Percentiles rank a stretch among this genome's conserved stretches.
Conservation (phyloP, 768 basidiomycete genomes). For the Xanthoconium purpureum region DNA sequence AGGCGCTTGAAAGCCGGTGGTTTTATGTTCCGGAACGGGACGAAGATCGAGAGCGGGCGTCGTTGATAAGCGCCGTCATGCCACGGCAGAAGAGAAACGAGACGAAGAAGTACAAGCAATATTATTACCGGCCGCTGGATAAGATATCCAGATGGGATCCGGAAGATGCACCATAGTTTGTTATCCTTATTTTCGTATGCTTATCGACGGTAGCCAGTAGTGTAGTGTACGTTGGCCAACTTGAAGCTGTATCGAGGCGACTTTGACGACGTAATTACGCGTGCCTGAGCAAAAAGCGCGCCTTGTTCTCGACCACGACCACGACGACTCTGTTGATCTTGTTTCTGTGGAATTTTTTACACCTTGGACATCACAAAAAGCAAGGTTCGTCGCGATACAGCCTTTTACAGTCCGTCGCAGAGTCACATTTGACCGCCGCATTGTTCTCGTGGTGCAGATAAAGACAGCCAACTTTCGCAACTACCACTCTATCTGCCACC, state of each 20-base stretch:
- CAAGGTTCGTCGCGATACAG: slow-evolving; percentile 6
- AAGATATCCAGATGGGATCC: slow-evolving; percentile 74
- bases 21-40: slow-evolving; percentile 76
- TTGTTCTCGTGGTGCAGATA: slow-evolving; percentile 24
- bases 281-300: neutral
- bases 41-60: slow-evolving; percentile 66
- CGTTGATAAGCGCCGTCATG: slow-evolving; percentile 68
- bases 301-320: slow-evolving; percentile 2
- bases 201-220: neutral
- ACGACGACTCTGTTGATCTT: neutral
- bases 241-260: slow-evolving; percentile 14
- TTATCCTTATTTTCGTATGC: slow-evolving; percentile 1
- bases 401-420: slow-evolving; percentile 13
- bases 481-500: neutral
- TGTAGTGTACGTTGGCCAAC: slow-evolving; percentile 8
- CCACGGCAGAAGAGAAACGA: slow-evolving; percentile 70
- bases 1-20: slow-evolving; percentile 52
- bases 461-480: slow-evolving; percentile 5
- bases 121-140: slow-evolving; percentile 73
- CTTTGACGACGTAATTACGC: slow-evolving; percentile 13
- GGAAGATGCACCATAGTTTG: slow-evolving; percentile 49
- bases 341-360: slow-evolving; percentile 9
- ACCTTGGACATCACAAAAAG: neutral
- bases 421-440: neutral
- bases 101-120: slow-evolving; percentile 84